Evolutionary conservation across 2,329 filamentous ascomycete species (phyloP), one percentile per base, ranked within the genome.

Genomic region (Stachybotrys chartarum): DNA sequence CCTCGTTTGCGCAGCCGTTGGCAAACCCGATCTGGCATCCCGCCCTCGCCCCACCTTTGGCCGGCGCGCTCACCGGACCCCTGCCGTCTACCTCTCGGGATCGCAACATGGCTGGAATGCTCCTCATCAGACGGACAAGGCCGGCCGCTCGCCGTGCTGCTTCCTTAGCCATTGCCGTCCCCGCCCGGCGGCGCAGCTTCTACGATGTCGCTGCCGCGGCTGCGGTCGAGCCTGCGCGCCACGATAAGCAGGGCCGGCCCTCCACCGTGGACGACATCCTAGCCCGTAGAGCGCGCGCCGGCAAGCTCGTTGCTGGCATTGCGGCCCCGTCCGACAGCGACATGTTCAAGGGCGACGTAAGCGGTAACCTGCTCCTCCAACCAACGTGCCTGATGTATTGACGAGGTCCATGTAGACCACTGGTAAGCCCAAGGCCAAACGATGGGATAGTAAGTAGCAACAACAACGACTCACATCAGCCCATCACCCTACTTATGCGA

Each of bases 271-370:
- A 66, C 6, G 66, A 65, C 4, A 64, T 72, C 18, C 58, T 66
- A 31, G 66, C 65, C 6, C 63, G 70, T 54, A 82, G 93, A 51
- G 81, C 80, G 58, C 89, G 87, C 64, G 81, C 83, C n/a, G 87
- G 87, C 3, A 85, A 83, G 64, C 77, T 94, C 45, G 78, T 88
- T 59, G 89, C 86, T 17, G 88, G 88, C 44, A 82, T 90, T 50
- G 93, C 92, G 35, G 89, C 91, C 10, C 80, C 82, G 52, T 86
- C 88, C 3, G 86, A 87, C 70, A 90, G 89, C 70, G 87, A 92
- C 64, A 85, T 88, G 77, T 97, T 95, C 73, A 94, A 94, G 73
- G 84, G 84, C 53, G 79, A 83, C 54, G 85, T 89, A 71, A 64
- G 81, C 64, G 14, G 5, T 7, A 14, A 6, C 10, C 31, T 6